Base-by-base conservation (phyloP, 2,329 filamentous ascomycete species). In the Hymenoscyphus fraxineus region DNA sequence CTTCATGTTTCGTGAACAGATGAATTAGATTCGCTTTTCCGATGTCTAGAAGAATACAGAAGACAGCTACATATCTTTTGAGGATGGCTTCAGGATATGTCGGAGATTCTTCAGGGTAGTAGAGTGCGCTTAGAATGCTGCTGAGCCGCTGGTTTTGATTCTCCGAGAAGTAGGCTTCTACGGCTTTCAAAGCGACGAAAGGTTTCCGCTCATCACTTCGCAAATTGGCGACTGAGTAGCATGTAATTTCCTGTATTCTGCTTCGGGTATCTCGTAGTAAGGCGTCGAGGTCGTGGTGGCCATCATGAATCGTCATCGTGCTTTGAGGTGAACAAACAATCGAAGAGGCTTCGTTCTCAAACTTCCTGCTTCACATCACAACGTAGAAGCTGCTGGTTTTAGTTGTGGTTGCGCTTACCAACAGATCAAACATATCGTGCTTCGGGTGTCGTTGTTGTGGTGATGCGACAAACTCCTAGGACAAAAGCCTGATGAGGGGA, bases 1-100 rank as follows among this genome's bases (percentile, higher is more conserved):
- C 63, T 41, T 68, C 69, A 60, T 69, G 65, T 19, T 64, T 61
- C 27, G 62, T 66, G 47, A 71, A 71, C n/a, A 68, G 57, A 40
- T 68, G 64, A 35, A 71, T 69, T 12, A 58, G 59, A 16, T 56
- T 55, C 16, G 65, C 68, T 19, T 40, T 63, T 16, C 62, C 64
- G 27, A 69, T 65, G 13, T 60, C 59, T 3, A 70, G 67, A 57
- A 73, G 64, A 27, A 65, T 70, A 22, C 67, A 70, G 41, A 71
- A 70, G 9, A 66, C 66, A 6, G 19, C 40, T 16, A 38, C 32
- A 31, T 63, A 61, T 40, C 55, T 58, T 27, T 22, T 32, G 12
- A 58, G n/a, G 35, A 58, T 58, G 35, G 55, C 55, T 39, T 58
- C 55, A 58, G 55, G 31, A 32, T 58, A 58, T 32, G 27, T 58